Evolutionary conservation across 2,329 filamentous ascomycete genomes (phyloP), one percentile per base, ranked within the genome.

Genomic region (Berkeleyomyces rouxiae): DNA sequence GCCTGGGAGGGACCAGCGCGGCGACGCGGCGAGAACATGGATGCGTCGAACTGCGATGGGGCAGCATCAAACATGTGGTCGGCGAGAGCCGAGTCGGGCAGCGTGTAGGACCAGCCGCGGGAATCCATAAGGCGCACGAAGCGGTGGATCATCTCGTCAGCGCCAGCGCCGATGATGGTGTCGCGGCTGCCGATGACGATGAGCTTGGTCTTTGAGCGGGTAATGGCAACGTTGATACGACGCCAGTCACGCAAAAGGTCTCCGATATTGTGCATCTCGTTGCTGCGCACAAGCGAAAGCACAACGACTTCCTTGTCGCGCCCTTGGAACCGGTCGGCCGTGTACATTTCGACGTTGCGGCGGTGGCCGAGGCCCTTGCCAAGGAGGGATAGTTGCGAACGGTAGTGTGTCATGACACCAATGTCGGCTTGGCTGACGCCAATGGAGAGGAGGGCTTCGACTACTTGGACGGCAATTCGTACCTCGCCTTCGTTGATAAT

Each of bases 371-470:
- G 81, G 9, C 79, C 79, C 65, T 91, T 83, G 67, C 88, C 88
- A 0, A 99, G 79, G 2, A 96, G 77, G 0, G 89, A 85, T 1
- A 99, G 82, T 72, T 99, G 93, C 4, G 88, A 91, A 64, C 93
- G 88, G 73, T 99, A 99, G 73, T 96, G 90, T 13, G 93, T 96
- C 76, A 99, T 96, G 67, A 99, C 87, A 57, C 93, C 93, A 63
- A 99, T 90, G 61, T 92, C 87, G 0, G 77, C 75, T 0, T 87
- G 80, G 0, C 87, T 76, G 0, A 97, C 81, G 36, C 93, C 93
- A 1, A 84, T 80, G 0, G 82, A 80, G 58, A 97, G 78, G 2
- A 99, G 80, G 0, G 84, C 80, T 65, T 90, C 82, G 16, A 96
- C 90, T 10, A 97, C 80, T 69, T 96, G 88, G 0, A 83, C 81